These are phyloP conservation scores for Fusarium incarnatum DNA, from an alignment of 2,329 filamentous ascomycete genomes.

Conservation along the genomic window DNA sequence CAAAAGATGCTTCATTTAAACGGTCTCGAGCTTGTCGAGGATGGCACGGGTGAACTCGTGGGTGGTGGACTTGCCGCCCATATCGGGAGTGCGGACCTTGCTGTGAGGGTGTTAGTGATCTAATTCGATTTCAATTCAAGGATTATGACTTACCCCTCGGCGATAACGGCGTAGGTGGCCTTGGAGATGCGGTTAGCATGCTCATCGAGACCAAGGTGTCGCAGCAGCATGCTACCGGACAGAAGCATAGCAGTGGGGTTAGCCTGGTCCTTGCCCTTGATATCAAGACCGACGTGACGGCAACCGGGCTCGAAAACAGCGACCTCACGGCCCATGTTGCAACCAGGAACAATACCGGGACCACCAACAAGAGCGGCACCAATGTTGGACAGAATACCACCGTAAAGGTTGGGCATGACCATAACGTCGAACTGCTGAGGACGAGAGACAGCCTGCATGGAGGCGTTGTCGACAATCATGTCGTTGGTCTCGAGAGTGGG, in stretches of 20 bases:
- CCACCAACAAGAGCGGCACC: conserved; percentile 96
- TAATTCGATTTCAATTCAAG: background rate
- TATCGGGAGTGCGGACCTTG: conserved; percentile 89
- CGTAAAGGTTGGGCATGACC: conserved; percentile 99
- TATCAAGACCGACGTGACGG: conserved; percentile 98
- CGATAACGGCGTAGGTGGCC: conserved; percentile 81
- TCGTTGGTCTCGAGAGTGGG: conserved; percentile 96
- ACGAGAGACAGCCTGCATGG: conserved; percentile 96
- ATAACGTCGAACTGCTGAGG: conserved; percentile 99
- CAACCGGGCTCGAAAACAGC: conserved; percentile 99
- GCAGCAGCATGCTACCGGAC: conserved; percentile 95
- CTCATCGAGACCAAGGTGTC: conserved; percentile 96
- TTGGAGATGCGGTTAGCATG: conserved; percentile 98
- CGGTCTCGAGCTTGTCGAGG: conserved; percentile 91
- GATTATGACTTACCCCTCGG: conserved; percentile 79
- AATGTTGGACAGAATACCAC: conserved; percentile 98
- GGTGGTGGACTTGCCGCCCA: conserved; percentile 91
- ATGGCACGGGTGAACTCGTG: conserved; percentile 96
- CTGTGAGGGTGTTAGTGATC: conserved; percentile 64
- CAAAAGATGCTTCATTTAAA: conserved; percentile 59
- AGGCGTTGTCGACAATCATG: conserved; percentile 99
- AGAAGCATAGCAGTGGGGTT: conserved; percentile 97
- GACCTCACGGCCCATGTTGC: conserved; percentile 99
- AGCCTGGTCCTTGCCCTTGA: conserved; percentile 99
- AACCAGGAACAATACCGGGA: conserved; percentile 95